Evolutionary conservation across 2,329 filamentous ascomycete species (phyloP).

Genomic region (Nothopassalora personata): DNA sequence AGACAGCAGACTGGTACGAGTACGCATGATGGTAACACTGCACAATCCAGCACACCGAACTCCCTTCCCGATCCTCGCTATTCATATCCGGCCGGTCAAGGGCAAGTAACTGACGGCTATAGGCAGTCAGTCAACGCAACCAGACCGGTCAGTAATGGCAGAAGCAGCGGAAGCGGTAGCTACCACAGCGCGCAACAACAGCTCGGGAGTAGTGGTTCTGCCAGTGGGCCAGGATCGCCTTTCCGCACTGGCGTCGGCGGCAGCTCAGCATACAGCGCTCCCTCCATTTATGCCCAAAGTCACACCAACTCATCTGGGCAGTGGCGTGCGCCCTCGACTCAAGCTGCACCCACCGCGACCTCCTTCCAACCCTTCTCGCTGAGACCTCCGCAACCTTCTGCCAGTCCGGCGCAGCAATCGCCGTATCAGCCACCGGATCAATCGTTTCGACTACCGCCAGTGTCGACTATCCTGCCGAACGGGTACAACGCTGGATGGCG

Average conservation of each 20-base stretch:
- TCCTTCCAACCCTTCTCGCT: slow-evolving; percentile 7
- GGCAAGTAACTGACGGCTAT: slow-evolving; percentile 21
- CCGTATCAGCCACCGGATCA: neutral
- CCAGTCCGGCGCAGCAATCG: slow-evolving; percentile 1
- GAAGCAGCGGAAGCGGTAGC: slow-evolving; percentile 7
- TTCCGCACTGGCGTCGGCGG: slow-evolving; percentile 1
- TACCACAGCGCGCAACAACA: slow-evolving; percentile 4
- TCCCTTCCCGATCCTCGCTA: slow-evolving; percentile 23
- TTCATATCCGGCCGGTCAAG: slow-evolving; percentile 9
- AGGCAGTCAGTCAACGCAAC: slow-evolving; percentile 20
- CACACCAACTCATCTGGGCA: slow-evolving; percentile 2
- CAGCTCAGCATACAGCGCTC: slow-evolving; percentile 1
- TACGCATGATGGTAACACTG: slow-evolving; percentile 19
- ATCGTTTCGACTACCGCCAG: slow-evolving; percentile 2
- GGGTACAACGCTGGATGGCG: slow-evolving; percentile 4
- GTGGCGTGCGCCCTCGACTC: neutral
- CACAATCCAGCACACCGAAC: slow-evolving; percentile 20
- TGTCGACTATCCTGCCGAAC: neutral
- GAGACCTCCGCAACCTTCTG: neutral
- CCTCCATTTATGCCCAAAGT: neutral
- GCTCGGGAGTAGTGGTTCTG: slow-evolving; percentile 4
- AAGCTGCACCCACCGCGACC: neutral
- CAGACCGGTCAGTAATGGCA: slow-evolving; percentile 16
- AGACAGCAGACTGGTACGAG: slow-evolving; percentile 27
- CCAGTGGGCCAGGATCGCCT: slow-evolving; percentile 3